A percentile compares a stretch with the other conserved stretches of the same genome.
phyloP scores from a whole-genome alignment of 164 flowering plant genomes.

The Tetracentron sinense region DNA sequence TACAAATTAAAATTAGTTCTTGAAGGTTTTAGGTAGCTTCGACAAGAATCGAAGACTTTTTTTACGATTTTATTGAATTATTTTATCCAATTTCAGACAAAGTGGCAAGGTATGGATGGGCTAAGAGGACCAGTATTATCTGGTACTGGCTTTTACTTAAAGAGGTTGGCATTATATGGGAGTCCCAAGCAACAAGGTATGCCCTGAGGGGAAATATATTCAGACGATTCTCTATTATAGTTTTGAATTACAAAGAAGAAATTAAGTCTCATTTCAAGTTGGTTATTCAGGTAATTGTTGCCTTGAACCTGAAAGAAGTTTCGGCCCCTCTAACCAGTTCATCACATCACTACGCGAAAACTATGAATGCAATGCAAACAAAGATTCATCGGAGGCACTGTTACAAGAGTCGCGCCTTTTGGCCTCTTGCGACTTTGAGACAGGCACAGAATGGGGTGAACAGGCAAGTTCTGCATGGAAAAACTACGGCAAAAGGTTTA shows the following conservation, averaged over 20 bases:
- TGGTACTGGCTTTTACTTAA: constrained; percentile 14
- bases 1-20: too few relatives aligned
- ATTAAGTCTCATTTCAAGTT: too few relatives aligned
- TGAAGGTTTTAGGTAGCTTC: too few relatives aligned
- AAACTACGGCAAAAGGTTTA: too few relatives aligned
- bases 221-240: too few relatives aligned
- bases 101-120: constrained; percentile 11
- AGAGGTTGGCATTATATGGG: constrained; percentile 5
- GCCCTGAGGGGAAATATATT: too few relatives aligned
- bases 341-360: not conserved
- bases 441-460: constrained; percentile 34
- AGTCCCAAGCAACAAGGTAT: constrained; percentile 10
- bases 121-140: constrained; percentile 7
- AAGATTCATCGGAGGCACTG: too few relatives aligned
- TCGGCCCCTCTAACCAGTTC: too few relatives aligned
- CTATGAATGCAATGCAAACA: too few relatives aligned
- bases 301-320: not conserved
- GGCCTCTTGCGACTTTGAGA: constrained; percentile 26
- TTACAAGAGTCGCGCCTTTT: constrained; percentile 24
- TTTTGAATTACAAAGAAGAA: too few relatives aligned
- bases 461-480: constrained; percentile 25
- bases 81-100: not conserved
- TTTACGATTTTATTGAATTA: too few relatives aligned
- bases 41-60: too few relatives aligned
- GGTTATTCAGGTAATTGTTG: not conserved